Evolutionary conservation across 129 eudicot species (phyloP).

Genomic region (Cynara cardunculus): DNA sequence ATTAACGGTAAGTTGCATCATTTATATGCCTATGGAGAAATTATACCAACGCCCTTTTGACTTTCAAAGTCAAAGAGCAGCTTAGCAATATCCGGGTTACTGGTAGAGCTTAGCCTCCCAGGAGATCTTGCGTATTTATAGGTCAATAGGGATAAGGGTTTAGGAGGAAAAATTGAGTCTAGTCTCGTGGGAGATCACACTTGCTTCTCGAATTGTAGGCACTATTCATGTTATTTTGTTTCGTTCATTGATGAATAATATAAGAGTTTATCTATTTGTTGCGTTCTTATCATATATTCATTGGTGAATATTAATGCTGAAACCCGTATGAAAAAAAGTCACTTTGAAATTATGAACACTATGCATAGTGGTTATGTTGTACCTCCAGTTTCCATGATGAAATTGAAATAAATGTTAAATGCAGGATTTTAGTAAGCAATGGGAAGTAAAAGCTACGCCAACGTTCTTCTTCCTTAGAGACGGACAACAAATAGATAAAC

Average conservation of each 20-base stretch:
- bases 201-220: background rate
- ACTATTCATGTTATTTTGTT: background rate
- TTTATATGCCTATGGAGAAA: background rate
- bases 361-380: background rate
- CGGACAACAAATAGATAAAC: constrained; percentile 81
- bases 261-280: background rate
- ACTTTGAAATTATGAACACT: background rate
- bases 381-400: background rate
- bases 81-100: background rate
- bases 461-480: constrained; percentile 87
- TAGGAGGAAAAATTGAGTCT: no score
- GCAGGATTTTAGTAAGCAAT: constrained; percentile 79
- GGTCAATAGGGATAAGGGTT: no score
- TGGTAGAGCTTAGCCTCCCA: background rate
- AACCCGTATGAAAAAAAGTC: background rate
- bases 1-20: constrained; percentile 53
- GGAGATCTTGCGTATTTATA: no score
- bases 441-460: constrained; percentile 90
- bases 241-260: background rate
- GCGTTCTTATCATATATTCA: background rate
- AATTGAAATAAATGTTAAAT: background rate
- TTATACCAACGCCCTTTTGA: background rate
- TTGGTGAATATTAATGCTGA: background rate
- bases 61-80: background rate
- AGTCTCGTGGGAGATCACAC: no score